Conservation (phyloP, 2,329 filamentous ascomycete species). For the Didymella arachidicola region DNA sequence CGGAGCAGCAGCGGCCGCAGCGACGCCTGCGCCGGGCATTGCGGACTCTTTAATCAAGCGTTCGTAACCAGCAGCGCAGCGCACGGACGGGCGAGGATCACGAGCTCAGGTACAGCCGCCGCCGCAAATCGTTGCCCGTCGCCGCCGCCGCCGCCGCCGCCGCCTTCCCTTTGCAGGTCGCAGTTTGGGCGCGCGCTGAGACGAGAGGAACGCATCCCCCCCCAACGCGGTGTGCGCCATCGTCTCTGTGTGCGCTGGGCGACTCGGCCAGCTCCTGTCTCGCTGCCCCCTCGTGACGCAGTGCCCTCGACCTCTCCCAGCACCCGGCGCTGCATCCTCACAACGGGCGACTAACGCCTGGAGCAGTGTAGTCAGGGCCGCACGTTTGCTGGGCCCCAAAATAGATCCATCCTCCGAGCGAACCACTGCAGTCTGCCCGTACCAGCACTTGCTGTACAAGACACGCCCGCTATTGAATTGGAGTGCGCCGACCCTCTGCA, state of each 20-base stretch:
- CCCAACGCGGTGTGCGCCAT: constrained; percentile 7
- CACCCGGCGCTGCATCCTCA: constrained; percentile 19
- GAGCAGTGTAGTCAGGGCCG: constrained; percentile 35
- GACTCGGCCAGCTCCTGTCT: constrained; percentile 3
- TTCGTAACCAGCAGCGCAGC: constrained; percentile 24
- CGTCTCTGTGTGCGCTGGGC: constrained; percentile 7
- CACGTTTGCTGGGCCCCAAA: constrained; percentile 34
- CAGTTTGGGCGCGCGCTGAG: constrained; percentile 28
- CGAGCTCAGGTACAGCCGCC: constrained; percentile 24
- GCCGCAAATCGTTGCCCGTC: constrained; percentile 30
- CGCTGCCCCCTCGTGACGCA: constrained; percentile 17
- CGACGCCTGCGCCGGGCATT: neutral
- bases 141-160: constrained; percentile 30
- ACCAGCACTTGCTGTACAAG: neutral
- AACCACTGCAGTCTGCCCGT: constrained; percentile 11
- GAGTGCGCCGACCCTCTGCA: constrained; percentile 15
- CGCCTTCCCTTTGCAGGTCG: constrained; percentile 32
- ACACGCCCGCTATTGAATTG: constrained; percentile 18
- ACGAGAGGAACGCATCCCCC: constrained; percentile 8
- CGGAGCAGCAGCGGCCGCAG: neutral
- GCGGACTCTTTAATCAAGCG: constrained; percentile 8
- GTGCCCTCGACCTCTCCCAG: constrained; percentile 16
- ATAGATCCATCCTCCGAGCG: constrained; percentile 31
- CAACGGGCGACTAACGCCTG: constrained; percentile 31
- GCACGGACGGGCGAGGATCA: constrained; percentile 14